Evolutionary conservation across 2,329 filamentous ascomycete genomes (phyloP).

Genomic region (Pezicula rhizophila): DNA sequence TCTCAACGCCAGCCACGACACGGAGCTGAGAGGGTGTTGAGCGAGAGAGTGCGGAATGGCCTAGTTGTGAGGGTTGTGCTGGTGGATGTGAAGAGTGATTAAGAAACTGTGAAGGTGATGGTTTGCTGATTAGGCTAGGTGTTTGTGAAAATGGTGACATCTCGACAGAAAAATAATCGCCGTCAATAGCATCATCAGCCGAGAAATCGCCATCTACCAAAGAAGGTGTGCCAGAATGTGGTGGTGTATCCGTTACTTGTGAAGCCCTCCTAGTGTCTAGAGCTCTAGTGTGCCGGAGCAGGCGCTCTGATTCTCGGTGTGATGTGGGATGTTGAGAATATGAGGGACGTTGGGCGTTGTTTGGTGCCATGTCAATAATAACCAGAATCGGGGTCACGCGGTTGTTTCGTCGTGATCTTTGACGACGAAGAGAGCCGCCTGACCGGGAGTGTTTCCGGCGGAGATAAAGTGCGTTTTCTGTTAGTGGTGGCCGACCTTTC

Average conservation of each 20-base stretch:
- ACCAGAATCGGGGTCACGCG: too few species aligned
- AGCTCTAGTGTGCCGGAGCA: background rate
- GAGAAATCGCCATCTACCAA: too few species aligned
- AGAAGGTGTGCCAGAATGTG: background rate
- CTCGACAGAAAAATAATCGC: too few species aligned
- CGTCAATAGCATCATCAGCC: too few species aligned
- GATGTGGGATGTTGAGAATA: too few species aligned
- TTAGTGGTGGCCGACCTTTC: background rate
- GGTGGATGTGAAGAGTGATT: too few species aligned
- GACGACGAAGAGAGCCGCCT: background rate
- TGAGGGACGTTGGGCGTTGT: background rate
- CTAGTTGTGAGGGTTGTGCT: too few species aligned
- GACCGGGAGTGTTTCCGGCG: background rate
- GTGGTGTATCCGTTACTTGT: background rate
- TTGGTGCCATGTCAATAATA: background rate
- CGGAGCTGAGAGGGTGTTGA: background rate
- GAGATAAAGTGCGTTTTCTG: background rate
- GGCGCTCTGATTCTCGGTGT: background rate
- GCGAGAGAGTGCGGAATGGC: background rate
- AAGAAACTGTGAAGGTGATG: too few species aligned
- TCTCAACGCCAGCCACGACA: background rate
- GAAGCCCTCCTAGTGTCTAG: background rate
- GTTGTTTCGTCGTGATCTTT: too few species aligned
- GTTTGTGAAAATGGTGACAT: too few species aligned
- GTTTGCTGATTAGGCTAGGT: too few species aligned